phyloP scores from a whole-genome alignment of 2,329 filamentous ascomycete genomes.

The Penicillium sp. region DNA sequence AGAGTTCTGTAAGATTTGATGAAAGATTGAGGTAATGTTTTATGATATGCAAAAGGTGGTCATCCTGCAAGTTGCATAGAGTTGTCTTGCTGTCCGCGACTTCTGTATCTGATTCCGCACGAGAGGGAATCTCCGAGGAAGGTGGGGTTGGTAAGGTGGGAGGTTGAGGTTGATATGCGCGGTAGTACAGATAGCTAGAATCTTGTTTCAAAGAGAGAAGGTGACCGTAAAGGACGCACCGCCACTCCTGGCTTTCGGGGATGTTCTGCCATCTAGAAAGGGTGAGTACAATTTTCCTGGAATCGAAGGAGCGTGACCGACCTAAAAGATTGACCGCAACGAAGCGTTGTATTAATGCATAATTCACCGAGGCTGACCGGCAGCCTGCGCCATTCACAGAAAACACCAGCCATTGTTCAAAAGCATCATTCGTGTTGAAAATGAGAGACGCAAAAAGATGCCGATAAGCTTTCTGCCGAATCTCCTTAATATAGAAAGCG shows the following conservation, averaged over 20 bases:
- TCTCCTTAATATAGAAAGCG: conserved; percentile 21
- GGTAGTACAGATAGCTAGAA: conserved; percentile 73
- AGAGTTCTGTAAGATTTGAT: conserved; percentile 72
- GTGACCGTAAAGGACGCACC: conserved; percentile 80
- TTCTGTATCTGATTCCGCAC: conserved; percentile 14
- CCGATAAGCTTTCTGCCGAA: conserved; percentile 26
- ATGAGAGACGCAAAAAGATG: conserved; percentile 1
- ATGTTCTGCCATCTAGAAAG: conserved; percentile 73
- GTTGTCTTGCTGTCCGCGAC: conserved; percentile 24
- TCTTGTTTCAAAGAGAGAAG: conserved; percentile 86
- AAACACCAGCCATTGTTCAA: conserved; percentile 37
- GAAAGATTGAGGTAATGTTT: conserved; percentile 83
- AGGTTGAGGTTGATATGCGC: conserved; percentile 53
- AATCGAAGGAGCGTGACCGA: conserved; percentile 28
- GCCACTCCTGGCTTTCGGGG: conserved; percentile 76
- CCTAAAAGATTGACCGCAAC: conserved; percentile 92
- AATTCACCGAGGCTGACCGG: conserved; percentile 80
- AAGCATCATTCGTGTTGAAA: not conserved
- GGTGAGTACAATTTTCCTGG: conserved; percentile 1
- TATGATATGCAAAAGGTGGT: conserved; percentile 72
- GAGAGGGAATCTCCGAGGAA: conserved; percentile 38
- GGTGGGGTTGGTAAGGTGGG: conserved; percentile 26
- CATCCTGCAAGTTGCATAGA: conserved; percentile 40
- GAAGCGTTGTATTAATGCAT: conserved; percentile 88
- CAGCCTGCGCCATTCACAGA: conserved; percentile 82